Conservation (phyloP, 1,139 yeast genomes). For the Scheffersomyces illinoinensis region DNA sequence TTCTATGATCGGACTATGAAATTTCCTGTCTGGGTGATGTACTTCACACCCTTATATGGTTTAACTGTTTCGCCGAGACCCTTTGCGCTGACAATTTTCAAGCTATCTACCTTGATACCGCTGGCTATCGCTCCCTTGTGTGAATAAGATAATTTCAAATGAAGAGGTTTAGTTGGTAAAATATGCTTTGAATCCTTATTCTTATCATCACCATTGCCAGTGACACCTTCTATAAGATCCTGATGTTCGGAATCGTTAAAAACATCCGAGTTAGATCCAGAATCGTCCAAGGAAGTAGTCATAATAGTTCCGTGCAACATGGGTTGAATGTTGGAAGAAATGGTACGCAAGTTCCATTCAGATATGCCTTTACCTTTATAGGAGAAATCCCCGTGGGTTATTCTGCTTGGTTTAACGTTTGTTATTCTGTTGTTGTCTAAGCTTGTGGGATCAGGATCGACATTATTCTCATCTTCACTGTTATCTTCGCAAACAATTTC, state of each 20-base stretch:
- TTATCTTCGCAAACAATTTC: constrained; percentile 42
- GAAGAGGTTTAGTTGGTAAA: constrained; percentile 45
- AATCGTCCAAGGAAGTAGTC: constrained; percentile 14
- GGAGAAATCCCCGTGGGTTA: constrained; percentile 74
- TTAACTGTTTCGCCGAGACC: constrained; percentile 65
- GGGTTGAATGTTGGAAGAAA: constrained; percentile 69
- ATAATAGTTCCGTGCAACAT: constrained; percentile 58
- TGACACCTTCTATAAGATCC: constrained; percentile 6
- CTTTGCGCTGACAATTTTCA: constrained; percentile 58
- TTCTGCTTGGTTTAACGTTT: constrained; percentile 52
- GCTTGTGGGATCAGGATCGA: constrained; percentile 2
- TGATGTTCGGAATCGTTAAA: constrained; percentile 4
- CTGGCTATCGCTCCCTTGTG: constrained; percentile 76
- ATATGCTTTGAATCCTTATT: constrained; percentile 1
- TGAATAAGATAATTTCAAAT: constrained; percentile 53
- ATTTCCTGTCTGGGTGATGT: constrained; percentile 66
- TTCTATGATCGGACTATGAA: constrained; percentile 44
- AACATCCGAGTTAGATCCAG: neutral
- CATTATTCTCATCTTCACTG: constrained; percentile 2
- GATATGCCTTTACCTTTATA: constrained; percentile 54
- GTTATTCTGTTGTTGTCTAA: constrained; percentile 7
- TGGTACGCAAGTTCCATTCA: constrained; percentile 69
- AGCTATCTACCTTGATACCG: constrained; percentile 67
- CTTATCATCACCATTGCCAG: neutral
- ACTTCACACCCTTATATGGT: constrained; percentile 93